Percentiles rank a stretch among this genome's conserved stretches.
phyloP scores from a whole-genome alignment of 2,329 filamentous ascomycete species.

The Metarhizium rileyi region DNA sequence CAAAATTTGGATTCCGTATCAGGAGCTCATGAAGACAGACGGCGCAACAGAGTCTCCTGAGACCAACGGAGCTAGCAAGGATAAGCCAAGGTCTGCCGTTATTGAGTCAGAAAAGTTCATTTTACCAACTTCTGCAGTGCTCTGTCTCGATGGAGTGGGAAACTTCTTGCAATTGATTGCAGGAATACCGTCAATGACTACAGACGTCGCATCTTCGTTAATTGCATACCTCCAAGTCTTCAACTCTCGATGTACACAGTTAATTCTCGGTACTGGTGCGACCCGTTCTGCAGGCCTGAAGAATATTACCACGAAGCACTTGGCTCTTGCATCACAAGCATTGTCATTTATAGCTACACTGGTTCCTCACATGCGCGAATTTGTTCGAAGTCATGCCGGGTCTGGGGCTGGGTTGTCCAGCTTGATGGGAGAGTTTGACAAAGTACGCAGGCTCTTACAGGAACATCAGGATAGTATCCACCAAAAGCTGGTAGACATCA shows the following conservation, averaged over 20 bases:
- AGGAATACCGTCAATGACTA: conserved; percentile 79
- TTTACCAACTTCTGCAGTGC: conserved; percentile 71
- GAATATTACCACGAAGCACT: conserved; percentile 92
- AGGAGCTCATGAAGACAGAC: conserved; percentile 26
- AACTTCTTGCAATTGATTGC: conserved; percentile 75
- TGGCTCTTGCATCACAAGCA: conserved; percentile 84
- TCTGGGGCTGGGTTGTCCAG: conserved; percentile 41
- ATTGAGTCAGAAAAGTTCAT: conserved; percentile 82
- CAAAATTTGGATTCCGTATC: conserved; percentile 47
- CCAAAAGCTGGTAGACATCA: conserved; percentile 88
- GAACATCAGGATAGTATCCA: conserved; percentile 88
- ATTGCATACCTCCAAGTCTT: conserved; percentile 85
- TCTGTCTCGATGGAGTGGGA: conserved; percentile 72
- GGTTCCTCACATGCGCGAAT: conserved; percentile 85
- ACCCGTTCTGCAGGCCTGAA: conserved; percentile 81
- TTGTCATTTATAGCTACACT: conserved; percentile 79
- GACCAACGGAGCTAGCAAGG: conserved; percentile 43
- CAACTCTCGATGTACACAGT: conserved; percentile 91
- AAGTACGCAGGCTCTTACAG: conserved; percentile 70
- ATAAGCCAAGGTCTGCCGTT: conserved; percentile 59
- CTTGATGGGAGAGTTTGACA: conserved; percentile 79
- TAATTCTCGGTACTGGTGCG: conserved; percentile 90
- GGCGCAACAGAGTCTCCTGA: conserved; percentile 26
- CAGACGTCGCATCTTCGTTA: conserved; percentile 69
- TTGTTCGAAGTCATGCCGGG: conserved; percentile 66